Evolutionary conservation across 1,139 yeast genomes (phyloP), one percentile per base, ranked within the genome.

Genomic region (Meyerozyma carpophila): DNA sequence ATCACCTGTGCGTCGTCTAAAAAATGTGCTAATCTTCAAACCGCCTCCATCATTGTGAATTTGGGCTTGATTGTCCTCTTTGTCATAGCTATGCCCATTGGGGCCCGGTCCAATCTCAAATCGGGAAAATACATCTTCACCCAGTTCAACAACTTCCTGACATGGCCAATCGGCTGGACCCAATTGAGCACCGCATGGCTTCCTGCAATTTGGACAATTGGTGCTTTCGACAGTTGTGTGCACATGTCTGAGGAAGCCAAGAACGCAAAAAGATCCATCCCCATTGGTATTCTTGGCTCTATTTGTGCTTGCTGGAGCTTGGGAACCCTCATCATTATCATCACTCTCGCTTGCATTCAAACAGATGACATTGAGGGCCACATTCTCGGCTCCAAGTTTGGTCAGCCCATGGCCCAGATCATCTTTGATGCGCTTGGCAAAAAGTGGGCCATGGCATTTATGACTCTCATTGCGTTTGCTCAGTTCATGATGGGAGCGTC

Each of bases 211-310:
- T 79, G 84, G 84, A 77, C 82, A 13, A 79, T 79, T 53, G 82
- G 82, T 49, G 82, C 86, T 0, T 83, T 82, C 56, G 91, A 84
- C 58, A 77, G 85, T 5, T 81, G 84, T 51, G 81, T 83, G 41
- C 91, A 84, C 60, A 78, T 82, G 76, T 73, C 82, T 25, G 93
- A 84, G 59, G 91, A 84, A 57, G 85, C 86, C 24, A 68, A 70
- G 37, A 77, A 81, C 54, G 88, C 91, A 10, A 70, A 81, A 21
- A 69, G 66, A 43, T 79, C 87, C n/a, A 82, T 83, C 14, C 89
- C 91, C 9, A 62, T 77, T 37, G 91, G 89, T 27, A 83, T 81
- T 43, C 62, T 75, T 39, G 63, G 73, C 26, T 73, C 83, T 14
- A 81, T 82, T 47, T 53, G 73, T 14, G 73, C 70, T 40, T 82